Evolutionary conservation across 2,329 filamentous ascomycete species (phyloP).

Genomic region (Neospermospora avenae): DNA sequence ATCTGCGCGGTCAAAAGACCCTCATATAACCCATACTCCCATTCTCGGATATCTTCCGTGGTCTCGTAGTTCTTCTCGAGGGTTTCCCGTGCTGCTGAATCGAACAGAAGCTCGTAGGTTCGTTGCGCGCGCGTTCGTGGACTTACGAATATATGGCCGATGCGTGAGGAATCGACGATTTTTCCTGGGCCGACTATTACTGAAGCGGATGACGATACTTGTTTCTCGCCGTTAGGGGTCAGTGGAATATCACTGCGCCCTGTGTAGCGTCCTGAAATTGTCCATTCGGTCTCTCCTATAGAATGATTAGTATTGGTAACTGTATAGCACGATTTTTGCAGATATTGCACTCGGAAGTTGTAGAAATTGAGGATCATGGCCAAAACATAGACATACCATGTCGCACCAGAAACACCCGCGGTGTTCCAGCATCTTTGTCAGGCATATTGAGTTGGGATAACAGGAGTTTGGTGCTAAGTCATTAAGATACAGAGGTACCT

Average conservation of each 20-base stretch:
- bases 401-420: conserved; percentile 40
- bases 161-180: conserved; percentile 45
- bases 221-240: conserved; percentile 39
- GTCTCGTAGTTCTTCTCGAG: conserved; percentile 35
- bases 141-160: conserved; percentile 45
- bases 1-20: conserved; percentile 45
- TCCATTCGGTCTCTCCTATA: conserved; percentile 46
- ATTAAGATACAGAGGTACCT: no score
- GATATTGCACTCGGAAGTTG: neutral
- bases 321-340: neutral
- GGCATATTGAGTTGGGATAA: conserved; percentile 29
- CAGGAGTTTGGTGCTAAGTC: neutral
- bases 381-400: conserved; percentile 34
- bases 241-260: conserved; percentile 41
- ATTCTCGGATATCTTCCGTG: conserved; percentile 45
- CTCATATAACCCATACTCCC: conserved; percentile 50
- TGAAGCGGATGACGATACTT: conserved; percentile 42
- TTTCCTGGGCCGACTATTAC: conserved; percentile 44
- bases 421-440: conserved; percentile 37
- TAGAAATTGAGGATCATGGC: neutral
- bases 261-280: conserved; percentile 45
- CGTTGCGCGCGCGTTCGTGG: conserved; percentile 44
- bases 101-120: conserved; percentile 46
- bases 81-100: conserved; percentile 23
- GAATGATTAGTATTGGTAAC: neutral